These are phyloP conservation scores for Pinus tabuliformis DNA, from an alignment of 75 land plant species.

Conservation along the genomic window DNA sequence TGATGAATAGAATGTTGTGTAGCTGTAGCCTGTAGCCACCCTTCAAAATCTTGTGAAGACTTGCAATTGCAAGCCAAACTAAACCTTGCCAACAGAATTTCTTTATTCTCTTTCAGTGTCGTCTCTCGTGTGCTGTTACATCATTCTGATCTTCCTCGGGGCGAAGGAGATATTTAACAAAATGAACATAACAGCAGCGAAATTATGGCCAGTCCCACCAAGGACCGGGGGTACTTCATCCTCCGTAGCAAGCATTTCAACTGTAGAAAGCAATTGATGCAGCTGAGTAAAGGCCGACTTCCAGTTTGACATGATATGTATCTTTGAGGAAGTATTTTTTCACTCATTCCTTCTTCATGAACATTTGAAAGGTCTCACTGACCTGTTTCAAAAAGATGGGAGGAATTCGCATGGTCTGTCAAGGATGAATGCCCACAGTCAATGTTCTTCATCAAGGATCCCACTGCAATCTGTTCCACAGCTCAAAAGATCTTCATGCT, in stretches of 20 bases:
- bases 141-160: not conserved
- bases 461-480: conserved; percentile 28
- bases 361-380: conserved; percentile 20
- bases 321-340: conserved; percentile 6
- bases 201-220: conserved; percentile 36
- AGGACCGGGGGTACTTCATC: conserved; percentile 17
- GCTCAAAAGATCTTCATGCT: conserved; percentile 32
- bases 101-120: not conserved
- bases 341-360: conserved; percentile 11
- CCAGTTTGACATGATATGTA: conserved; percentile 18
- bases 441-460: conserved; percentile 31
- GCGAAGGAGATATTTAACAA: not conserved
- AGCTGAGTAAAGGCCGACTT: conserved; percentile 12
- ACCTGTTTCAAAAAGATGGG: conserved; percentile 23
- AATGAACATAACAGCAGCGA: not conserved
- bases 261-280: conserved; percentile 13
- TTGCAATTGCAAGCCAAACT: not conserved
- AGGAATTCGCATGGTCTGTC: conserved; percentile 25
- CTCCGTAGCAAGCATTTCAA: conserved; percentile 19
- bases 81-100: conserved; percentile 2
- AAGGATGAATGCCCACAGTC: conserved; percentile 11
- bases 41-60: not conserved
- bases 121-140: not conserved
- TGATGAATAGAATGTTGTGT: conserved; percentile 5
- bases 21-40: not conserved